Base-by-base conservation (phyloP, 1,284 basidiomycete genomes). In the Tremellales sp. region DNA sequence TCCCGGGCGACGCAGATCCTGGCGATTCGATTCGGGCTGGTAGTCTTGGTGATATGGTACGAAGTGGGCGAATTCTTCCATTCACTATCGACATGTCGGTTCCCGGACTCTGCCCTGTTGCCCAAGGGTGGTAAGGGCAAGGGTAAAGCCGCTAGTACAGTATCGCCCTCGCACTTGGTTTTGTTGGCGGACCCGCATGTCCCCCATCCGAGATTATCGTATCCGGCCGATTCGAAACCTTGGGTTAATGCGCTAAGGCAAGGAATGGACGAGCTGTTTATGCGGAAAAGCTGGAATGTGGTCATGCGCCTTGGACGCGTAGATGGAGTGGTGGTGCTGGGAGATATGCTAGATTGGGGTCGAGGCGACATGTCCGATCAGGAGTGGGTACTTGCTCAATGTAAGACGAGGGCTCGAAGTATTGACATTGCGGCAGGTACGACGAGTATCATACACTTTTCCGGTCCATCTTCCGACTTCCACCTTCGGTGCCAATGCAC, bases 101-200 rank as follows among this genome's bases (percentile, higher is more conserved):
- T 73, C 48, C 72, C 73, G 17, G 72, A 74, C 41, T 58, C 67
- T 3, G 53, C 37, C 2, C 57, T 75, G 0, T 31, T 31, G 15
- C 29, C 29, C 10, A 31, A 31, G 8, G 29, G 29, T 15, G 15
- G 29, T 15, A 31, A 31, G 15, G 29, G 29, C 15, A 8, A 31
- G 15, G 8, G 8, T 8, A 31, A 31, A 31, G 8, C 29, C 8
- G 10, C 8, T 8, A 15, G 29, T 8, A 31, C 15, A 8, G 29
- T 8, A 31, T 8, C 46, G 0, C 78, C 81, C 12, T 80, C 81
- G 4, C 86, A 84, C 57, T 75, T 89, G 24, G 77, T 90, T 13
- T 76, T 92, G 45, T 64, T 90, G 19, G 81, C 87, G 3, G 89
- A 92, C 64, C 81, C 87, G 1, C 88, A 91, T 66, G 77, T 91